These are phyloP conservation scores for Cryptococcus amylolentus DNA, from an alignment of 1,284 basidiomycete genomes.

Conservation along the genomic window DNA sequence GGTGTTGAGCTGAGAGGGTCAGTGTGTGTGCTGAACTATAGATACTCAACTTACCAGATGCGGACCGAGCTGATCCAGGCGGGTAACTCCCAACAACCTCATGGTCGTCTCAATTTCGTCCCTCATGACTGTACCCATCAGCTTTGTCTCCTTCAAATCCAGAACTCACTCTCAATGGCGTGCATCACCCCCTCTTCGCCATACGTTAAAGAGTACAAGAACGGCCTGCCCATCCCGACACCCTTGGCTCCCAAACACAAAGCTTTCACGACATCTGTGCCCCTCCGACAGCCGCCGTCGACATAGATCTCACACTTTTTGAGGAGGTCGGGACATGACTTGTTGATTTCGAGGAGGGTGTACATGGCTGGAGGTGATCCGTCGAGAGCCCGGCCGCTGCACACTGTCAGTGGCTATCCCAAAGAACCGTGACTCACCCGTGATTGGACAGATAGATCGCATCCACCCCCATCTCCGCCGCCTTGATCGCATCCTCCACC, in stretches of 20 bases:
- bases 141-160: not conserved
- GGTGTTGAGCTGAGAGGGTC: constrained; percentile 30
- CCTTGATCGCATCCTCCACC: constrained; percentile 49
- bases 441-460: constrained; percentile 52
- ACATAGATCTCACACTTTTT: constrained; percentile 49
- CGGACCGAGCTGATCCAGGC: constrained; percentile 52
- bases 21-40: not conserved
- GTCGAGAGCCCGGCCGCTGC: constrained; percentile 38
- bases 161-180: constrained; percentile 50
- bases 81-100: constrained; percentile 72
- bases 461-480: constrained; percentile 47
- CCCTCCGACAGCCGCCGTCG: constrained; percentile 53
- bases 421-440: constrained; percentile 29
- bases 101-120: constrained; percentile 78
- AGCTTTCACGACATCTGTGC: constrained; percentile 53
- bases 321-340: constrained; percentile 48
- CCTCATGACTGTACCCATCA: constrained; percentile 57
- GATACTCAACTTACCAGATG: constrained; percentile 33
- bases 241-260: constrained; percentile 53
- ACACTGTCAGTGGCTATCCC: not conserved
- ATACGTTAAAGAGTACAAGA: constrained; percentile 51
- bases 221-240: constrained; percentile 51
- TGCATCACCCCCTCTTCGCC: constrained; percentile 50
- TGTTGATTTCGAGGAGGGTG: constrained; percentile 49
- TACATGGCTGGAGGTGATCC: constrained; percentile 50